Conservation (phyloP, 176 grass and related monocot species). For the Stipa capillata region DNA sequence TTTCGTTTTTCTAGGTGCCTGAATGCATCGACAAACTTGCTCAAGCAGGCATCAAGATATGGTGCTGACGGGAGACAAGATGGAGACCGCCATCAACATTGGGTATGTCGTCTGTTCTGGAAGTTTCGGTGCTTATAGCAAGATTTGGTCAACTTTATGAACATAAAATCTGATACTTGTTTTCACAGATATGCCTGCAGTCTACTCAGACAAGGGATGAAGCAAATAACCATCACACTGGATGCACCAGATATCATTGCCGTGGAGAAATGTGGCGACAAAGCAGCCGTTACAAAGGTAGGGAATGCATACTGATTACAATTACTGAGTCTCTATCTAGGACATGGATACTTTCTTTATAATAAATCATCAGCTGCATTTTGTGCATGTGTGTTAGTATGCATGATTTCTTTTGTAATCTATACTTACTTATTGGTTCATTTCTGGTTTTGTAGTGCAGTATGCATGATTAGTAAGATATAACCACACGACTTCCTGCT, state of each 20-base stretch:
- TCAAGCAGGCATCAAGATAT: conserved; percentile 96
- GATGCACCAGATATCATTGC: conserved; percentile 53
- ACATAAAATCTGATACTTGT: not conserved
- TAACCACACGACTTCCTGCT: not conserved
- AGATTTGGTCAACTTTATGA: not conserved
- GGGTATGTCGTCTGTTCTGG: conserved; percentile 30
- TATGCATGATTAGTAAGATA: not conserved
- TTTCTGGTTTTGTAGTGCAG: not conserved
- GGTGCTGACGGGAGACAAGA: conserved; percentile 94
- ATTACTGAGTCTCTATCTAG: not conserved
- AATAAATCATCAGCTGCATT: not conserved
- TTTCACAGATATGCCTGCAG: conserved; percentile 78
- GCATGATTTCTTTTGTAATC: not conserved
- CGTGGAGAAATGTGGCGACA: conserved; percentile 60
- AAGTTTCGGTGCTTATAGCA: not conserved
- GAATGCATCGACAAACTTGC: conserved; percentile 96
- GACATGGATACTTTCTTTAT: not conserved
- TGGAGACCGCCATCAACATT: conserved; percentile 97
- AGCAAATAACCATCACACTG: conserved; percentile 80
- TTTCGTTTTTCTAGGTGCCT: conserved; percentile 52
- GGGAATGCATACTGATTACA: not conserved
- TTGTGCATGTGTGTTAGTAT: not conserved
- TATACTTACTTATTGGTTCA: not conserved
- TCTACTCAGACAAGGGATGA: conserved; percentile 89
- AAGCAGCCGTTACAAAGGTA: conserved; percentile 50